A percentile compares a stretch with the other conserved stretches of the same genome.
Evolutionary conservation across 179 eudicot species (phyloP).

Genomic region (Drosera spatulata): DNA sequence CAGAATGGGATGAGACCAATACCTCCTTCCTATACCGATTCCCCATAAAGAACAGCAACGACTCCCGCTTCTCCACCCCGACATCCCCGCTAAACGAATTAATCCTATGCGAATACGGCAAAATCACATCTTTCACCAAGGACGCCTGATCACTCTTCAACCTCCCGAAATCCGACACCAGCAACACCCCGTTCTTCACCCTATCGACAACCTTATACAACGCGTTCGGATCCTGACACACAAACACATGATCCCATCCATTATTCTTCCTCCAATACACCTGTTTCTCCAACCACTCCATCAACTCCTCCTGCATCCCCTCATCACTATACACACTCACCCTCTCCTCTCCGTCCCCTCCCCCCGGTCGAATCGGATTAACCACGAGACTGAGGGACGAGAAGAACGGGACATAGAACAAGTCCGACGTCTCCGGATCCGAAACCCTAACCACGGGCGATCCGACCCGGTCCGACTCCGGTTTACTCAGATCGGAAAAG

Average conservation of each 20-base stretch:
- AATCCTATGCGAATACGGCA: constrained; percentile 88
- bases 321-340: constrained; percentile 46
- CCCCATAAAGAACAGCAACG: constrained; percentile 90
- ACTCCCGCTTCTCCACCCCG: constrained; percentile 57
- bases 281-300: constrained; percentile 76
- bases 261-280: constrained; percentile 82
- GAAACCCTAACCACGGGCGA: constrained; percentile 44
- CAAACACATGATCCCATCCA: constrained; percentile 91
- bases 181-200: constrained; percentile 63
- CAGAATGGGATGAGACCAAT: background rate
- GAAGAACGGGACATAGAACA: constrained; percentile 89
- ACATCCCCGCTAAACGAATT: constrained; percentile 55
- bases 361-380: constrained; percentile 36
- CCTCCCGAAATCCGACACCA: constrained; percentile 94
- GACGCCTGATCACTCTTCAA: constrained; percentile 64
- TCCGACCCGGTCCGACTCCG: constrained; percentile 19
- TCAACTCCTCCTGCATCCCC: constrained; percentile 72
- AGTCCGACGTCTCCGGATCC: constrained; percentile 75
- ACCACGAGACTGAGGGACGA: constrained; percentile 81
- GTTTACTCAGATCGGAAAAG: constrained; percentile 34
- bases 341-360: constrained; percentile 2
- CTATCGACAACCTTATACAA: constrained; percentile 65
- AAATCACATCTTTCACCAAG: constrained; percentile 74
- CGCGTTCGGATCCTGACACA: constrained; percentile 93
- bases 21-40: constrained; percentile 93